Percentiles rank a stretch among this genome's conserved stretches.
Evolutionary conservation across 2,329 filamentous ascomycete species (phyloP).

Genomic region (Endoconidiophora polonica): DNA sequence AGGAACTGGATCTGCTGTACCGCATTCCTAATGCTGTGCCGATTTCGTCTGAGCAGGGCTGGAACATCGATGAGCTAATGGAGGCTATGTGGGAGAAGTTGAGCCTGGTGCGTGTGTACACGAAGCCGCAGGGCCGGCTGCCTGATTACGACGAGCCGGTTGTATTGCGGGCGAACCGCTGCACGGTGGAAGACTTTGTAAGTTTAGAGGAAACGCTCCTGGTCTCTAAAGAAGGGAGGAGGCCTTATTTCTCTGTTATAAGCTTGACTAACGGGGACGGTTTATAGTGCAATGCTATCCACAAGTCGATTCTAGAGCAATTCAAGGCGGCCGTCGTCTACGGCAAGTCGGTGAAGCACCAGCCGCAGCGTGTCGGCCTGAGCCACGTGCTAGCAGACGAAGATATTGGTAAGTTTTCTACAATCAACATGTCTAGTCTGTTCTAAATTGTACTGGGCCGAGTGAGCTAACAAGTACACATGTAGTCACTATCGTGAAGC

Average conservation of each 20-base stretch:
- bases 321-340: constrained; percentile 95
- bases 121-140: constrained; percentile 88
- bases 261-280: not conserved
- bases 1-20: constrained; percentile 91
- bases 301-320: constrained; percentile 86
- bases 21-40: constrained; percentile 93
- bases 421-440: not conserved
- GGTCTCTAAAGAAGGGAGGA: not conserved
- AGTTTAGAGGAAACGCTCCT: constrained; percentile 23
- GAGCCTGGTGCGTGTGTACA: constrained; percentile 81
- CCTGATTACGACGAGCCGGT: constrained; percentile 88
- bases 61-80: constrained; percentile 94
- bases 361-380: constrained; percentile 87
- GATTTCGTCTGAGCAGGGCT: constrained; percentile 92
- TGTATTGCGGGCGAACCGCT: constrained; percentile 64
- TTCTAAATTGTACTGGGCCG: not conserved
- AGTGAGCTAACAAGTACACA: not conserved
- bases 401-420: constrained; percentile 55
- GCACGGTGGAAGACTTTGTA: constrained; percentile 94
- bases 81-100: constrained; percentile 99
- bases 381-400: constrained; percentile 86
- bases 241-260: not conserved
- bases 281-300: constrained; percentile 79
- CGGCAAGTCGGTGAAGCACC: constrained; percentile 95
- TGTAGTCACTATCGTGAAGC: constrained; percentile 12